These are phyloP conservation scores for Camelina neglecta DNA, from an alignment of 345 rosid genomes.

Conservation along the genomic window DNA sequence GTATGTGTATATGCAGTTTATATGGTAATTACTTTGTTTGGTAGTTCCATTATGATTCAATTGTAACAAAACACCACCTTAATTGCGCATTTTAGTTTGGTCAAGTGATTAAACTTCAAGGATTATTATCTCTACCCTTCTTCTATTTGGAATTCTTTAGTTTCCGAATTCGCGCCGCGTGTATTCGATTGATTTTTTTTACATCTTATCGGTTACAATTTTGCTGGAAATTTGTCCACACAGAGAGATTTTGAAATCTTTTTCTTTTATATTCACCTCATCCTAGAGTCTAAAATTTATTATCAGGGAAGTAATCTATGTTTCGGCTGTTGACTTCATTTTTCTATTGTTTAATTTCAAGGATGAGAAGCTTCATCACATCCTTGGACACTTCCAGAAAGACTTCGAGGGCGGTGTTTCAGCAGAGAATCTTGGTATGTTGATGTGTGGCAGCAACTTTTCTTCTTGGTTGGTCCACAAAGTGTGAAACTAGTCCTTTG, in stretches of 20 bases:
- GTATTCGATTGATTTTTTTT: background rate
- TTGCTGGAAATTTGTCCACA: slow-evolving; percentile 3
- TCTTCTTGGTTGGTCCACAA: slow-evolving; percentile 40
- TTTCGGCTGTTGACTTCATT: slow-evolving; percentile 15
- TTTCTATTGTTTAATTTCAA: slow-evolving; percentile 47
- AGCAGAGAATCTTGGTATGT: slow-evolving; percentile 93
- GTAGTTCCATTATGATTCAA: slow-evolving; percentile 5
- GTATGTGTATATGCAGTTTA: slow-evolving; percentile 34
- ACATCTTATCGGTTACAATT: slow-evolving; percentile 30
- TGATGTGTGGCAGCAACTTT: slow-evolving; percentile 41
- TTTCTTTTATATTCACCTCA: background rate
- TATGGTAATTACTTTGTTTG: slow-evolving; percentile 21
- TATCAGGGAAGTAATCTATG: background rate
- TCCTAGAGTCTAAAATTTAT: too few relatives aligned
- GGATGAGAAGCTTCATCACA: slow-evolving; percentile 92
- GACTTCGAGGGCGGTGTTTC: slow-evolving; percentile 98
- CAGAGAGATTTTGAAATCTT: slow-evolving; percentile 12
- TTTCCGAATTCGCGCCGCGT: slow-evolving; percentile 11
- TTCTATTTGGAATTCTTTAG: slow-evolving; percentile 17
- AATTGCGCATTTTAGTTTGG: background rate
- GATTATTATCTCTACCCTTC: slow-evolving; percentile 9
- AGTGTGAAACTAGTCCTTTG: slow-evolving; percentile 42
- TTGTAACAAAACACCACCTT: background rate
- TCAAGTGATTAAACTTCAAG: background rate
- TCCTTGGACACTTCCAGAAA: slow-evolving; percentile 92